Conservation (phyloP, 352 stramenopile genomes). For the Globisporangium parvum region DNA sequence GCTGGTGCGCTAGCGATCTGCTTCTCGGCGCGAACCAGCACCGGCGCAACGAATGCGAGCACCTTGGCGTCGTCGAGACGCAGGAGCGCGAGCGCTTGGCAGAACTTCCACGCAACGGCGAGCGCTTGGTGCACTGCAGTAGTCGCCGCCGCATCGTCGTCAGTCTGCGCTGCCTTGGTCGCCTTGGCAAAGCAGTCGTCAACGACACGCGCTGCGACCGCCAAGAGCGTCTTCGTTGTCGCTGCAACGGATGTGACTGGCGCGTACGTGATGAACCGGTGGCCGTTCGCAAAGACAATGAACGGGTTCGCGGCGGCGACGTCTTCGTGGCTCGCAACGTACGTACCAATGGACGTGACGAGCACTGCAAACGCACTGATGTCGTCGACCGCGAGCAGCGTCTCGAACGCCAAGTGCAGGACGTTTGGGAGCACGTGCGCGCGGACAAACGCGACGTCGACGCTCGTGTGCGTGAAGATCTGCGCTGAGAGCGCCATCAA, state of each 20-base stretch:
- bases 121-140: slow-evolving; percentile 11
- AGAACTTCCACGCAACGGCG: slow-evolving; percentile 70
- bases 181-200: slow-evolving; percentile 10
- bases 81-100: slow-evolving; percentile 47
- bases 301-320: slow-evolving; percentile 34
- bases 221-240: slow-evolving; percentile 25
- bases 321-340: slow-evolving; percentile 45
- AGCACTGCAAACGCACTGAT: slow-evolving; percentile 42
- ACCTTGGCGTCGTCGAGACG: slow-evolving; percentile 33
- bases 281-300: slow-evolving; percentile 32
- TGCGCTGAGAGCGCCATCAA: slow-evolving; percentile 46
- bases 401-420: slow-evolving; percentile 43
- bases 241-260: slow-evolving; percentile 11
- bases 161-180: not conserved
- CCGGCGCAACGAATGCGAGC: slow-evolving; percentile 30
- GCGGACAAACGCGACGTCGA: slow-evolving; percentile 46
- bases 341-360: slow-evolving; percentile 45
- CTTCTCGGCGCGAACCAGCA: slow-evolving; percentile 34
- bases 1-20: slow-evolving; percentile 10
- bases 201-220: slow-evolving; percentile 22
- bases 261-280: slow-evolving; percentile 27
- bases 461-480: slow-evolving; percentile 40
- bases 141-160: no score
- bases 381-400: slow-evolving; percentile 27
- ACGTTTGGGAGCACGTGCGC: slow-evolving; percentile 52